These are phyloP conservation scores for Croton setiger DNA, from an alignment of 441 rosid species.

Conservation along the genomic window DNA sequence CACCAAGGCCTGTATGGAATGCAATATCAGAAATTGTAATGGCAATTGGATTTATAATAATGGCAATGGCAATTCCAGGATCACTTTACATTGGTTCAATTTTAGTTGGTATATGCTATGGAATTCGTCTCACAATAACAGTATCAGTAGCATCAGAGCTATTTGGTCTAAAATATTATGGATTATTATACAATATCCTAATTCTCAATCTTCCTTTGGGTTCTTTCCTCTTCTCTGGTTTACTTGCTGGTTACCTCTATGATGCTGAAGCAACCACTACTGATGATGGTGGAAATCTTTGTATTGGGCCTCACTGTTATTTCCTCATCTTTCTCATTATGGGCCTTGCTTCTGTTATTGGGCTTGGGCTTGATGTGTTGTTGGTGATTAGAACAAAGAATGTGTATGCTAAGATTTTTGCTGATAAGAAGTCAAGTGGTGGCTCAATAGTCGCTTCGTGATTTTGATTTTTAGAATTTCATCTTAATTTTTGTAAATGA, in stretches of 20 bases:
- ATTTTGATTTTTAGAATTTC: not conserved
- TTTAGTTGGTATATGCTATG: conserved; percentile 62
- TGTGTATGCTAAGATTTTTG: conserved; percentile 38
- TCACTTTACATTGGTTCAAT: conserved; percentile 67
- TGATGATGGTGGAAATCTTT: conserved; percentile 50
- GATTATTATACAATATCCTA: conserved; percentile 56
- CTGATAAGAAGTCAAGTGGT: conserved; percentile 36
- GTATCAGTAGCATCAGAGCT: conserved; percentile 72
- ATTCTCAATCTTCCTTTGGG: conserved; percentile 72
- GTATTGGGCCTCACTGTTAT: conserved; percentile 63
- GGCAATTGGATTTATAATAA: conserved; percentile 51
- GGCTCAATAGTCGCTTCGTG: conserved; percentile 14
- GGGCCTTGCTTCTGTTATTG: conserved; percentile 47
- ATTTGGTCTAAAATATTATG: conserved; percentile 68
- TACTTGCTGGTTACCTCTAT: conserved; percentile 64
- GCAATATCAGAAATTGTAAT: conserved; percentile 63
- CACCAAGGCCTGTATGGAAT: conserved; percentile 72
- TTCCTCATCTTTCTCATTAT: conserved; percentile 52
- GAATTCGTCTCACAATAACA: conserved; percentile 64
- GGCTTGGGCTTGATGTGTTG: conserved; percentile 48
- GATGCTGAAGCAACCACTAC: conserved; percentile 52
- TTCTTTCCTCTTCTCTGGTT: conserved; percentile 72
- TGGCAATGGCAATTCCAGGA: conserved; percentile 65
- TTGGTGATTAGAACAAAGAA: conserved; percentile 46
- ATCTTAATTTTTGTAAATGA: not conserved